phyloP scores from a whole-genome alignment of 495 filamentous ascomycete genomes.

The Cetradonia linearis region DNA sequence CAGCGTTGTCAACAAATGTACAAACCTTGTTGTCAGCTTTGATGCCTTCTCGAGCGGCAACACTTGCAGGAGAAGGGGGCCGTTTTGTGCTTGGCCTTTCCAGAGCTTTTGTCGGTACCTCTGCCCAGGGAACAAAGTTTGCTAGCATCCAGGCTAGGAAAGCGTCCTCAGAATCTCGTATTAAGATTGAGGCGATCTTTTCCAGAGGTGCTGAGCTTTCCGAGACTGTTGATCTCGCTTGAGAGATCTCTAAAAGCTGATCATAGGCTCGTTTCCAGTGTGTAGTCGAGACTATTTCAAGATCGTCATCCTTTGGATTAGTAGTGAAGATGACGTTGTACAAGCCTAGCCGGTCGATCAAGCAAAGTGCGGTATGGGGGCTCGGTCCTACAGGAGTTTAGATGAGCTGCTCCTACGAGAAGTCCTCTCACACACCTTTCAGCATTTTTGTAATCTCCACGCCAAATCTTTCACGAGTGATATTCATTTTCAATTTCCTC shows the following conservation, averaged over 20 bases:
- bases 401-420: neutral
- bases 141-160: constrained; percentile 70
- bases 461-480: constrained; percentile 80
- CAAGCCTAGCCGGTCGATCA: constrained; percentile 63
- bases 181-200: constrained; percentile 42
- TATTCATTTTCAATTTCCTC: constrained; percentile 71
- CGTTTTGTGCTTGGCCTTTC: constrained; percentile 36
- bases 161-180: constrained; percentile 46
- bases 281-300: constrained; percentile 24
- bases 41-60: constrained; percentile 65
- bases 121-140: constrained; percentile 66
- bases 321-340: constrained; percentile 75
- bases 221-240: constrained; percentile 27
- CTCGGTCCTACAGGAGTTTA: constrained; percentile 44
- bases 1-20: constrained; percentile 53
- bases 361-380: constrained; percentile 55
- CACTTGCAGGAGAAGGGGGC: constrained; percentile 42
- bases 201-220: constrained; percentile 36
- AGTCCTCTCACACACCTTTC: constrained; percentile 41
- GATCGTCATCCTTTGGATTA: constrained; percentile 38
- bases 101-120: constrained; percentile 37
- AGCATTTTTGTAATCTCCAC: constrained; percentile 87
- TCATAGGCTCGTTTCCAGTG: constrained; percentile 43
- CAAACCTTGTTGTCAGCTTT: constrained; percentile 64
- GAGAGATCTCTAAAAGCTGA: constrained; percentile 28